Evolutionary conservation across 2,329 filamentous ascomycete genomes (phyloP), one percentile per base, ranked within the genome.

Genomic region (Colletotrichum theobromicola): DNA sequence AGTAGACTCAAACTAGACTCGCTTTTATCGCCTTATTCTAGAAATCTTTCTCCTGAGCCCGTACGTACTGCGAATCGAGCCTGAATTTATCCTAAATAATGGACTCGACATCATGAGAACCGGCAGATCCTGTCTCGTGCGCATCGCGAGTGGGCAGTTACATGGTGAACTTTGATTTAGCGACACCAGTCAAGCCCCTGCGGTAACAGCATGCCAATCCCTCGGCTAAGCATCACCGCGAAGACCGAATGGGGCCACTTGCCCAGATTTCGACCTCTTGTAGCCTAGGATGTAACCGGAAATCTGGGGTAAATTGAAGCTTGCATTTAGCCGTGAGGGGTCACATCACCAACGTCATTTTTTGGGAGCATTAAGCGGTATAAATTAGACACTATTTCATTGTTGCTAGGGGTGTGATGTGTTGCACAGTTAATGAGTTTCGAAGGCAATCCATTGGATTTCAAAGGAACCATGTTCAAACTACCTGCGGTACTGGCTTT

Each of bases 311-410:
- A 64, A 74, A 67, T 74, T 55, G 37, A 62, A 26, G 46, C 53
- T 37, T 30, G 30, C 28, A 74, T 74, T 74, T 74, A 74, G 9
- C 72, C 72, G 72, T 74, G 72, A 74, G 72, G 72, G 72, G 72
- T 71, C 50, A 24, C 53, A 57, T 6, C 21, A 7, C 4, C 18
- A 74, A 71, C 67, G 72, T 74, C 67, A 71, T 67, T 7, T 30
- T 16, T 4, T 5, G 24, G 34, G 18, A 57, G 7, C 9, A 30
- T 24, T n/a, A 12, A 5, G 21, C 4, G 4, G 42, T 74, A 71
- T 64, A 74, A 71, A 64, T 21, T 34, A 28, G 21, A 12, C 12
- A 30, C 53, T 16, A 57, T 2, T 28, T 21, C 21, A 18, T 26
- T 21, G 53, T 13, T 30, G 53, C 16, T 30, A 57, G n/a, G n/a